Conservation (phyloP, 169 alveolate species). For the Cryptosporidium meleagridis region DNA sequence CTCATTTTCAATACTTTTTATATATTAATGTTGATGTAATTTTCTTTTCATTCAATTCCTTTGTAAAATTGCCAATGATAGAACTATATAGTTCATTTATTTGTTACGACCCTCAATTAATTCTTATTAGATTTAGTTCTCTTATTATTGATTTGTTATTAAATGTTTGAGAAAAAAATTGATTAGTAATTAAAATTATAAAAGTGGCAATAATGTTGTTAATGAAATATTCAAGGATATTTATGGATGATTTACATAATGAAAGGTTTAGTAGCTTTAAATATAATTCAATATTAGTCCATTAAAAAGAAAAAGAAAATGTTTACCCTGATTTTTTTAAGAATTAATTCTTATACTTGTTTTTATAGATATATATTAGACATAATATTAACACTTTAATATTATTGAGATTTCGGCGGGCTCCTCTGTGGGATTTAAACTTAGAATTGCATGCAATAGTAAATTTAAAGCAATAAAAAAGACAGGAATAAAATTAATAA, state of each 20-base stretch:
- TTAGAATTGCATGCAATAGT: neutral
- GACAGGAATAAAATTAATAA: neutral
- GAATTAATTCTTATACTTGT: too few relatives aligned
- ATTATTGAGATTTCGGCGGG: neutral
- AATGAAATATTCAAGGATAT: neutral
- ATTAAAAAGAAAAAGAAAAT: too few relatives aligned
- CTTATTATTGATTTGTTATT: too few relatives aligned
- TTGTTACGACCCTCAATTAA: neutral
- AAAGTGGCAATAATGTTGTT: neutral
- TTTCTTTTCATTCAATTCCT: neutral
- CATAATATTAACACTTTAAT: neutral
- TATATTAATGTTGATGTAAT: neutral
- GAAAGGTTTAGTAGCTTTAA: neutral
- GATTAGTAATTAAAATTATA: too few relatives aligned
- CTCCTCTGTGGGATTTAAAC: neutral
- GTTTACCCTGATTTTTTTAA: neutral
- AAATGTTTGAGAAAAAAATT: neutral
- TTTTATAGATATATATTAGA: neutral
- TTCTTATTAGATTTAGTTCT: neutral
- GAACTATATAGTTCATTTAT: neutral
- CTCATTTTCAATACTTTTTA: neutral
- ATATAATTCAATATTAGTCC: neutral
- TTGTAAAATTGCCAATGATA: neutral
- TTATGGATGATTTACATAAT: too few relatives aligned
- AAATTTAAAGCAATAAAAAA: neutral